Evolutionary conservation across 306 rosid species (phyloP), one percentile per base, ranked within the genome.

Genomic region (Crataegus laevigata): DNA sequence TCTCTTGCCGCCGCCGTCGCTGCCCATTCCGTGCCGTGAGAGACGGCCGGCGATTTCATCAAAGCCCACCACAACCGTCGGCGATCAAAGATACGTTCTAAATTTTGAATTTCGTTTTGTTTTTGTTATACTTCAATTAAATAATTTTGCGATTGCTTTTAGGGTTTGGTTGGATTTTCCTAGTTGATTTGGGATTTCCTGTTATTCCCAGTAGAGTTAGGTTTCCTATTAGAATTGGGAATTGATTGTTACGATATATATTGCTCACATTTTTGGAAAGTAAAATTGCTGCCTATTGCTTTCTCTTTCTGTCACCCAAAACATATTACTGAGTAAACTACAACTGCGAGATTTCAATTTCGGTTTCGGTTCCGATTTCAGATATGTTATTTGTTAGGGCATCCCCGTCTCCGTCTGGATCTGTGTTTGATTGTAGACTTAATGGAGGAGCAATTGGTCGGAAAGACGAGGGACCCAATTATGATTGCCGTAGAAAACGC

Each of bases 21-120:
- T 40, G 21, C 63, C 75, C 67, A 81, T 24, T 66, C 72, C 66
- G 76, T 78, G 4, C 89, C 94, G 28, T 75, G 82, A 8, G 3
- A 38, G 10, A 38, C 3, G 42, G 42, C 11, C 42, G 42, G 11
- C 11, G 11, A 38, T 38, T 38, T 38, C 42, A 8, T 38, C 42
- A 38, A 38, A 9, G 0, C 42, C 42, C 11, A 8, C 42, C 42
- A 38, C 11, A 8, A 38, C 42, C 11, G 11, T 38, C 42, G 42
- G 42, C 42, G 42, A 38, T 9, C 42, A 38, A 38, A 8, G 42
- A 38, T 38, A 38, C 42, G 42, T 38, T 38, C 42, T 38, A 38
- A 50, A 14, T 50, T 50, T 12, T 50, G 54, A 50, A 50, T 38
- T 50, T 50, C 5, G 54, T 15, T 50, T 50, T 50, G 17, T 13